phyloP scores from a whole-genome alignment of 139 green algal genomes.

The Micractinium conductrix region DNA sequence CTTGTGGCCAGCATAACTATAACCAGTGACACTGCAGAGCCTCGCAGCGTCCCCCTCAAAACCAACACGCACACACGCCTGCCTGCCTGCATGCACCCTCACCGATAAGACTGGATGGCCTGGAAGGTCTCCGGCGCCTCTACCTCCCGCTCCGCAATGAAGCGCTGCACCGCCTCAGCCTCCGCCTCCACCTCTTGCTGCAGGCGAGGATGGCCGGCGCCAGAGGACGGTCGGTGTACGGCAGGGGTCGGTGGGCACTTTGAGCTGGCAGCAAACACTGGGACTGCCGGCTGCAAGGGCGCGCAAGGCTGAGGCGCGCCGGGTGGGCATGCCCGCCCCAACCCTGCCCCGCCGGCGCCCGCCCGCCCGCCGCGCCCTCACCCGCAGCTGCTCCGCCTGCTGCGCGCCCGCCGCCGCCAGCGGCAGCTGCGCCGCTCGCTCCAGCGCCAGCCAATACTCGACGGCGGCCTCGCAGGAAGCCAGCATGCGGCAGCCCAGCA shows the following conservation, averaged over 20 bases:
- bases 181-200: slow-evolving; percentile 4
- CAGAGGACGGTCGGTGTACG: neutral
- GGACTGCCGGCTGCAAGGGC: too few relatives aligned
- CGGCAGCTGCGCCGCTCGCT: neutral
- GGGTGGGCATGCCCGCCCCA: too few relatives aligned
- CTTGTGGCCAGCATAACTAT: too few relatives aligned
- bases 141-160: neutral
- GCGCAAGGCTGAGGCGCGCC: too few relatives aligned
- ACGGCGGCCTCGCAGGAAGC: slow-evolving; percentile 75
- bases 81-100: too few relatives aligned
- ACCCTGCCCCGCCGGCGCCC: too few relatives aligned
- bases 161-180: neutral
- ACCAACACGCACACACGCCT: too few relatives aligned
- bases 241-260: too few relatives aligned
- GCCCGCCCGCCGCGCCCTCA: neutral
- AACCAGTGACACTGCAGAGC: too few relatives aligned
- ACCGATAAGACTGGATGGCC: neutral
- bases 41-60: too few relatives aligned
- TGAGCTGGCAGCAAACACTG: too few relatives aligned
- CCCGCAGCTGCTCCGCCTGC: neutral
- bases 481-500: slow-evolving; percentile 59
- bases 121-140: neutral
- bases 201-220: neutral
- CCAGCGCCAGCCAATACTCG: slow-evolving; percentile 78
- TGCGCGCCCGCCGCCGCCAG: neutral